phyloP scores from a whole-genome alignment of 306 rosid species.

The Prosopis cineraria region DNA sequence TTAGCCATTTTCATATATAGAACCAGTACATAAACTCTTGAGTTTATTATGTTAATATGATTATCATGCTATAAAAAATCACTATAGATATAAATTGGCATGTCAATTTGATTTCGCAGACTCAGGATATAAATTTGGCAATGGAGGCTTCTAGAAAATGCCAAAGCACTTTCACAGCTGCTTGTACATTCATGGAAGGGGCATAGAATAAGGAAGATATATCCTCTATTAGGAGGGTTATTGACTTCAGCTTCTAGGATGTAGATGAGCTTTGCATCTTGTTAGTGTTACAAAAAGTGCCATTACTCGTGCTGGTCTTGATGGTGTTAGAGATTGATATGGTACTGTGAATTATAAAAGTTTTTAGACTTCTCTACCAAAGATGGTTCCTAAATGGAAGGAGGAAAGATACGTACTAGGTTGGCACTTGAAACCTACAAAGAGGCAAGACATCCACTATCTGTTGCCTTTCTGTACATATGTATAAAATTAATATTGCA shows the following conservation, averaged over 20 bases:
- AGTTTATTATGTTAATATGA: constrained; percentile 15
- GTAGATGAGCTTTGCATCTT: constrained; percentile 63
- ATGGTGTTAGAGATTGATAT: constrained; percentile 65
- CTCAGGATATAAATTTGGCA: constrained; percentile 60
- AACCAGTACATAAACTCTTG: neutral
- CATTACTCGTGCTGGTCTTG: constrained; percentile 59
- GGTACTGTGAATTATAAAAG: constrained; percentile 56
- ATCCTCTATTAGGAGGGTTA: constrained; percentile 60
- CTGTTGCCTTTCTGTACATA: constrained; percentile 54
- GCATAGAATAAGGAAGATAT: constrained; percentile 54
- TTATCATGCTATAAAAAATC: constrained; percentile 12
- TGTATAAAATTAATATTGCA: too few relatives aligned
- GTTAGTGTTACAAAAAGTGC: constrained; percentile 62
- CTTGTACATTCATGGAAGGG: constrained; percentile 46
- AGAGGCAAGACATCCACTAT: constrained; percentile 41
- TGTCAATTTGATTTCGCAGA: constrained; percentile 51
- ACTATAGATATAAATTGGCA: constrained; percentile 25
- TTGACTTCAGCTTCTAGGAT: constrained; percentile 87
- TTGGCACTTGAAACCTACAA: constrained; percentile 46
- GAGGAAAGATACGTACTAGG: constrained; percentile 35
- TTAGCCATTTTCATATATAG: constrained; percentile 23
- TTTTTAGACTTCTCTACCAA: constrained; percentile 35
- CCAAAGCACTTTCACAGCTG: constrained; percentile 53
- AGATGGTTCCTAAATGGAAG: constrained; percentile 47
- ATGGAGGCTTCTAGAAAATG: constrained; percentile 78